Base-by-base conservation (phyloP, 257 asterid species). In the Datura wrightii region DNA sequence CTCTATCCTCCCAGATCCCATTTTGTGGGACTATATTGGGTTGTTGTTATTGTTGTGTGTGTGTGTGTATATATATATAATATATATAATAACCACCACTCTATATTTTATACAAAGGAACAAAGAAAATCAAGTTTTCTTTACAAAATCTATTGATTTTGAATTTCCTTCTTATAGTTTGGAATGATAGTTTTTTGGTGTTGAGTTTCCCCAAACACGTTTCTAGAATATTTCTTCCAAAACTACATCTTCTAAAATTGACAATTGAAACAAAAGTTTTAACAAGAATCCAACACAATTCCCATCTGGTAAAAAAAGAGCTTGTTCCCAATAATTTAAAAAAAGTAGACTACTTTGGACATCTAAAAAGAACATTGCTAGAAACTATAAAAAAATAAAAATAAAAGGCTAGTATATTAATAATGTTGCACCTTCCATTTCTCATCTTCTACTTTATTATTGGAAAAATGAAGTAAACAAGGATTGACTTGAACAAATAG, bases 371-470 rank as follows among this genome's bases (percentile, higher is more conserved):
- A 76, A 76, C 41, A 19, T 69, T 16, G 60, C 81, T 74, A 74
- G 19, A 66, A 48, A 74, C 81, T 74, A 48, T 19, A 44, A 48
- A 7, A 13, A 31, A 24, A 24, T 24, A 24, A 24, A 24, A 24
- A 24, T 24, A 24, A 24, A 24, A 24, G 31, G 24, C 54, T 74
- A 24, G 31, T 24, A 48, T 6, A 24, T 6, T 74, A 74, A 74
- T 48, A 48, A 69, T 79, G 66, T 74, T 52, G 37, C 50, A 80
- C 11, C 78, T 11, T 67, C 41, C 69, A 39, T 52, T 84, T 53
- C 46, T 71, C 87, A 72, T 89, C 88, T 80, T 84, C 89, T 87
- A 87, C 76, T 84, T 91, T 87, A 85, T 91, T 91, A 85, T 79
- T 82, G 70, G 86, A 86, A 87, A 87, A 87, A 83, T 85, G 80